These are phyloP conservation scores for Asclepias syriaca DNA, from an alignment of 257 asterid species.

Conservation along the genomic window DNA sequence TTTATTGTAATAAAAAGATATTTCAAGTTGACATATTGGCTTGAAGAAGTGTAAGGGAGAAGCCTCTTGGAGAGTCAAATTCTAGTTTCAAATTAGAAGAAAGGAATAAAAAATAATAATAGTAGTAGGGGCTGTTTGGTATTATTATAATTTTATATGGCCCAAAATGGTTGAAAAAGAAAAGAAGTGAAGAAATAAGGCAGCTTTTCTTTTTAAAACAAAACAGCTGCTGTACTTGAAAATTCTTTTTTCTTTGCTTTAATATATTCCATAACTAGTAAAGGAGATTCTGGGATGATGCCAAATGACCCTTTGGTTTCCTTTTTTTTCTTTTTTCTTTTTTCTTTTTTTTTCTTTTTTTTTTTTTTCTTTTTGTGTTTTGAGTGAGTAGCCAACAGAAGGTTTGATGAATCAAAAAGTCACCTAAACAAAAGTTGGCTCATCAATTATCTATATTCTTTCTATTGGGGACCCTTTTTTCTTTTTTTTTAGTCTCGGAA, in stretches of 20 bases:
- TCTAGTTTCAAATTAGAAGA: constrained; percentile 18
- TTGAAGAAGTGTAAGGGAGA: not conserved
- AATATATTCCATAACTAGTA: constrained; percentile 55
- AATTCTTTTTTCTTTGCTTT: constrained; percentile 45
- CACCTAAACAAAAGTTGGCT: constrained; percentile 31
- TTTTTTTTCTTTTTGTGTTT: too few relatives aligned
- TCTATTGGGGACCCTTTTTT: constrained; percentile 35
- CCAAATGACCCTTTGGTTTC: constrained; percentile 33
- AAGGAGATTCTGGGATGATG: constrained; percentile 95
- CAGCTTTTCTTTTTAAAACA: constrained; percentile 38
- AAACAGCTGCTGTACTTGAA: constrained; percentile 49
- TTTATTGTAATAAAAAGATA: too few relatives aligned
- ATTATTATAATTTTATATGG: constrained; percentile 24
- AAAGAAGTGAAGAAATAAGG: constrained; percentile 20
- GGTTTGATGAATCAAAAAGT: constrained; percentile 48
- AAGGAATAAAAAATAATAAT: constrained; percentile 24
- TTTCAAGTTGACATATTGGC: too few relatives aligned
- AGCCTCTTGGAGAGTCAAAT: not conserved
- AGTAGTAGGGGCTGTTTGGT: constrained; percentile 21
- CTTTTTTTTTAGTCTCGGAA: constrained; percentile 8
- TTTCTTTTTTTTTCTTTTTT: not conserved
- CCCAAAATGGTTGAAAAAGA: constrained; percentile 52
- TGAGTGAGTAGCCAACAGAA: constrained; percentile 24
- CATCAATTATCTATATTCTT: constrained; percentile 54
- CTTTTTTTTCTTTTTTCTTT: not conserved